These are phyloP conservation scores for Hirschfeldia incana DNA, from an alignment of 345 rosid genomes.

Conservation along the genomic window DNA sequence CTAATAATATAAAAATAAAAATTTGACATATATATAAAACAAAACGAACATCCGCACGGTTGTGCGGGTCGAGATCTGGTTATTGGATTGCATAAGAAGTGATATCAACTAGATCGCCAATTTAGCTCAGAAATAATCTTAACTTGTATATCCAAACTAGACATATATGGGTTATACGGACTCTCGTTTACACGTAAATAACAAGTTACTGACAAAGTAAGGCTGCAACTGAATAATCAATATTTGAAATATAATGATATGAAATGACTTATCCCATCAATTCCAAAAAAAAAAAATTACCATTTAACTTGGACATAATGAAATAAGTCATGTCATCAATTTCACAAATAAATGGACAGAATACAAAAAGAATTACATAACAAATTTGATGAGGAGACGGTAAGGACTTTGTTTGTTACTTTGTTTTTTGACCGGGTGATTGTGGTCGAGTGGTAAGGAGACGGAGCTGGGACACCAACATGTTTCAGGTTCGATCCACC, in stretches of 20 bases:
- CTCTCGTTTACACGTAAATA: conserved; percentile 11
- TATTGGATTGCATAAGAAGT: no score
- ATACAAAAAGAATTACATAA: background rate
- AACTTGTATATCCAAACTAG: conserved; percentile 6
- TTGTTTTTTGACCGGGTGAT: no score
- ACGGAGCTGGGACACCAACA: no score
- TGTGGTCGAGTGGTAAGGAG: no score
- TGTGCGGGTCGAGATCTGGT: no score
- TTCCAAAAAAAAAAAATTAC: background rate
- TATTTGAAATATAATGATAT: no score
- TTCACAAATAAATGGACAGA: background rate
- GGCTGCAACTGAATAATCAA: background rate
- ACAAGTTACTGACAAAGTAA: conserved; percentile 12
- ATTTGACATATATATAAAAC: no score
- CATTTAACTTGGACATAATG: background rate
- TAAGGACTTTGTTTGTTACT: no score
- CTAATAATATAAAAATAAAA: no score
- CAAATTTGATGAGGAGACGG: background rate
- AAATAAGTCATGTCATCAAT: background rate
- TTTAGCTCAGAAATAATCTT: background rate
- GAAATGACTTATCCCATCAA: background rate
- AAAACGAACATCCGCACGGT: no score
- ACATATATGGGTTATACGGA: conserved; percentile 18
- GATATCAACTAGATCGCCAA: background rate
- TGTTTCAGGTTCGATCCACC: no score